Conservation (phyloP, 805 yeast species). For the Cyberlindnera euphorbiae region DNA sequence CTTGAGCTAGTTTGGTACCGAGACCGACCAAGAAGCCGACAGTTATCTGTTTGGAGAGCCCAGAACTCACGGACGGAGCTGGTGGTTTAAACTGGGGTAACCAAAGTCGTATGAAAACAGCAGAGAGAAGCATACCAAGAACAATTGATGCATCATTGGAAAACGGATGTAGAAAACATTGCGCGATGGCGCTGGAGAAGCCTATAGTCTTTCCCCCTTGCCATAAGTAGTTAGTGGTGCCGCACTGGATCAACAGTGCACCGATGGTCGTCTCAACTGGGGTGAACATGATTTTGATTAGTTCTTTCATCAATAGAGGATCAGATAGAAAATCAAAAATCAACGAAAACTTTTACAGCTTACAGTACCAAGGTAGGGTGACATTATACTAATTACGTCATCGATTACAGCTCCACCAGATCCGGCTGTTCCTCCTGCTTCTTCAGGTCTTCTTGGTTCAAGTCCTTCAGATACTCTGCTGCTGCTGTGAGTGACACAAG, state of each 20-base stretch:
- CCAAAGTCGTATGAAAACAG: slow-evolving; percentile 16
- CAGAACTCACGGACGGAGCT: slow-evolving; percentile 6
- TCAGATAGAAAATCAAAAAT: too few relatives aligned
- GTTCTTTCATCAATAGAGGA: too few relatives aligned
- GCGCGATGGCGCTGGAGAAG: slow-evolving; percentile 39
- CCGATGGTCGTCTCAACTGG: slow-evolving; percentile 41
- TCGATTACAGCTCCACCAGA: too few relatives aligned
- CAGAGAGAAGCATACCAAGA: slow-evolving; percentile 33
- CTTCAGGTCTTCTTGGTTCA: slow-evolving; percentile 26
- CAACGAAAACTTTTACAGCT: too few relatives aligned
- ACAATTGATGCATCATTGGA: slow-evolving; percentile 29
- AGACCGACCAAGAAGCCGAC: slow-evolving; percentile 40
- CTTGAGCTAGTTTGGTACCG: slow-evolving; percentile 44
- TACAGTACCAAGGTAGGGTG: too few relatives aligned
- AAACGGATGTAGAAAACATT: slow-evolving; percentile 26
- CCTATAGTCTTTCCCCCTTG: slow-evolving; percentile 41
- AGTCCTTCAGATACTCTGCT: slow-evolving; percentile 64
- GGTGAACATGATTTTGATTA: slow-evolving; percentile 30
- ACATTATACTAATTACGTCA: too few relatives aligned
- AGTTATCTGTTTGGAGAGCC: neutral
- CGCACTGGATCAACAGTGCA: slow-evolving; percentile 41
- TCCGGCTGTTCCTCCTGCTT: neutral
- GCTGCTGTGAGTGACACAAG: slow-evolving; percentile 90
- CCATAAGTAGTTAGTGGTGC: slow-evolving; percentile 38
- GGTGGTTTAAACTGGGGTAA: slow-evolving; percentile 30